Percentiles rank a stretch among this genome's conserved stretches.
phyloP scores from a whole-genome alignment of 768 basidiomycete genomes.

The Pisolithus tinctorius region DNA sequence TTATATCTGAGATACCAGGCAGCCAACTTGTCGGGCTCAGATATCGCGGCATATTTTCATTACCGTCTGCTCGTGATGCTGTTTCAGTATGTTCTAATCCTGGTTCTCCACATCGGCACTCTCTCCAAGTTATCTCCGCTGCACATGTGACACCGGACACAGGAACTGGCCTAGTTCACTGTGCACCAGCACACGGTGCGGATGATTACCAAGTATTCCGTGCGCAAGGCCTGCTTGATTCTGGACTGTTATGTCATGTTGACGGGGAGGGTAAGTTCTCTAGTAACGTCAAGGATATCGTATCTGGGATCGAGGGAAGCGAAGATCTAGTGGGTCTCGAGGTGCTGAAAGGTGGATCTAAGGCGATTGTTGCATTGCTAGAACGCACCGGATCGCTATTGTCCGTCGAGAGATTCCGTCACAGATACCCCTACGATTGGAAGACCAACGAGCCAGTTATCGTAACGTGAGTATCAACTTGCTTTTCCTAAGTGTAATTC shows the following conservation, averaged over 20 bases:
- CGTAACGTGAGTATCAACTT: slow-evolving; percentile 52
- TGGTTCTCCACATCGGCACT: background rate
- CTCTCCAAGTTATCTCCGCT: slow-evolving; percentile 53
- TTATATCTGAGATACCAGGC: slow-evolving; percentile 18
- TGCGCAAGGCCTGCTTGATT: slow-evolving; percentile 41
- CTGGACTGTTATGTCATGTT: slow-evolving; percentile 72
- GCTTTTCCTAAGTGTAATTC: background rate
- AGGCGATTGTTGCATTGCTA: slow-evolving; percentile 58
- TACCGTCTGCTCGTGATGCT: slow-evolving; percentile 8
- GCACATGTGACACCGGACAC: slow-evolving; percentile 77
- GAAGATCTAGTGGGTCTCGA: slow-evolving; percentile 57
- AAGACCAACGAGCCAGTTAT: slow-evolving; percentile 91
- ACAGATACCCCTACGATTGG: slow-evolving; percentile 97
- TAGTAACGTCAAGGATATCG: slow-evolving; percentile 45
- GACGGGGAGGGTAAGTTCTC: slow-evolving; percentile 71
- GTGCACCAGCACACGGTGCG: slow-evolving; percentile 88
- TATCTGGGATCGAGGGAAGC: slow-evolving; percentile 32
- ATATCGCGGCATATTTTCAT: slow-evolving; percentile 59
- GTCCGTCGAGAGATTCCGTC: slow-evolving; percentile 65
- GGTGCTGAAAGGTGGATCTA: slow-evolving; percentile 69
- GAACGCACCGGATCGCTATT: slow-evolving; percentile 46
- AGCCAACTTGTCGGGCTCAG: slow-evolving; percentile 50
- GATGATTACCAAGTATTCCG: slow-evolving; percentile 86
- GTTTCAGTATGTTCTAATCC: background rate
- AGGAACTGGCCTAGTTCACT: slow-evolving; percentile 95